A percentile compares a stretch with the other conserved stretches of the same genome.
Conservation (phyloP, 495 filamentous ascomycete species). For the Rostrohypoxylon terebratum region DNA sequence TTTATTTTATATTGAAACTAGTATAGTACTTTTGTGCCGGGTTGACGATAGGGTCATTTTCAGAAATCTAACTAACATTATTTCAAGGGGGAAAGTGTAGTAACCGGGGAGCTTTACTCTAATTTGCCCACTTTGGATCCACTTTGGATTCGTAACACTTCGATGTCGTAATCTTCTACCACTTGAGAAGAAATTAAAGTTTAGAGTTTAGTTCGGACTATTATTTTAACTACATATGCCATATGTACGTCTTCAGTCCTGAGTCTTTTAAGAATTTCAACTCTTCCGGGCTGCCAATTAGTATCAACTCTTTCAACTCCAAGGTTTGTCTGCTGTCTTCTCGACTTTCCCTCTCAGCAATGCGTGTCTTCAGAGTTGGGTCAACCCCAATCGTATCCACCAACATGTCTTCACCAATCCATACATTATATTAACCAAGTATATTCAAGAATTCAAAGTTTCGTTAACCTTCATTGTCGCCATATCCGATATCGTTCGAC, state of each 20-base stretch:
- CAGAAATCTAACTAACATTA: too few species aligned
- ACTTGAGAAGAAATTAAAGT: background rate
- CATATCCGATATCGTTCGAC: background rate
- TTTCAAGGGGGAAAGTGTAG: too few species aligned
- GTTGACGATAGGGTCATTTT: too few species aligned
- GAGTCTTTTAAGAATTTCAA: background rate
- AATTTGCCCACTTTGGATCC: too few species aligned
- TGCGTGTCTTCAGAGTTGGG: background rate
- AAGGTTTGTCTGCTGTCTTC: too few species aligned
- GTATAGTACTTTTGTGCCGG: too few species aligned
- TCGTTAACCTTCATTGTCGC: background rate
- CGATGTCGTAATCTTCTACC: conserved; percentile 2
- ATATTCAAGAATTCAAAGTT: conserved; percentile 18
- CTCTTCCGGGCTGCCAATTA: background rate
- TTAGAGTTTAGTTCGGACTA: background rate
- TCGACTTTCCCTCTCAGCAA: too few species aligned
- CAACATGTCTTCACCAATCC: conserved; percentile 2
- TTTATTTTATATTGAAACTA: too few species aligned
- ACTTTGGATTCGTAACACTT: conserved; percentile 13
- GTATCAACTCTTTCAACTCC: background rate
- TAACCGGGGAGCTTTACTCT: conserved; percentile 10
- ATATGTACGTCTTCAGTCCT: too few species aligned
- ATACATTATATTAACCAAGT: conserved; percentile 15
- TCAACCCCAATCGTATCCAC: background rate
- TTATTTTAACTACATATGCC: conserved; percentile 12